Conservation (phyloP, 805 yeast species). For the Kazachstania africana region DNA sequence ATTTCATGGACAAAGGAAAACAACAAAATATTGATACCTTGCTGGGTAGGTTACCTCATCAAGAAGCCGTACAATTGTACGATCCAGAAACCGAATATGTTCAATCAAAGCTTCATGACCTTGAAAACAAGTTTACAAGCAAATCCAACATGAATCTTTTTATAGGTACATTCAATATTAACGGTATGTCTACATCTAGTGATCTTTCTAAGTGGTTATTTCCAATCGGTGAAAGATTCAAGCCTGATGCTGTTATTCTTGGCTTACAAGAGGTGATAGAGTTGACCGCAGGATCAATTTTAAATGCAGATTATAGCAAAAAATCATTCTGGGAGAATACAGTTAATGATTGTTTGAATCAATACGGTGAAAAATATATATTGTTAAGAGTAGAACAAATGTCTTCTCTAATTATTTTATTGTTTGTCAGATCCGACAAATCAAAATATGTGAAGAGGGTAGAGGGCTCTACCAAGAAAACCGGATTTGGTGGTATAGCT, state of each 20-base stretch:
- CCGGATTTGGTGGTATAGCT: constrained; percentile 93
- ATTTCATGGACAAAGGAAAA: constrained; percentile 83
- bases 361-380: constrained; percentile 41
- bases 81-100: constrained; percentile 87
- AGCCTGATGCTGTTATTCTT: constrained; percentile 75
- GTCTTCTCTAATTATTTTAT: constrained; percentile 53
- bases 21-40: constrained; percentile 83
- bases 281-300: constrained; percentile 78
- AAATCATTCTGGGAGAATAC: constrained; percentile 69
- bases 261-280: constrained; percentile 95
- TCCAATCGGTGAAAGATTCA: constrained; percentile 46
- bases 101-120: constrained; percentile 38
- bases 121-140: constrained; percentile 44
- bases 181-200: constrained; percentile 49
- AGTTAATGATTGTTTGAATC: constrained; percentile 52
- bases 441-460: constrained; percentile 58
- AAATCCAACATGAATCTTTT: constrained; percentile 50
- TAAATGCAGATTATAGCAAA: constrained; percentile 73
- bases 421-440: constrained; percentile 45
- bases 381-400: constrained; percentile 64
- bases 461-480: constrained; percentile 88
- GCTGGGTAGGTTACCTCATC: constrained; percentile 70
- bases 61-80: constrained; percentile 56
- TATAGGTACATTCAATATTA: constrained; percentile 80
- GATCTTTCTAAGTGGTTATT: constrained; percentile 72